Base-by-base conservation (phyloP, 78 protist species). In the Dictyostelium intermedium region DNA sequence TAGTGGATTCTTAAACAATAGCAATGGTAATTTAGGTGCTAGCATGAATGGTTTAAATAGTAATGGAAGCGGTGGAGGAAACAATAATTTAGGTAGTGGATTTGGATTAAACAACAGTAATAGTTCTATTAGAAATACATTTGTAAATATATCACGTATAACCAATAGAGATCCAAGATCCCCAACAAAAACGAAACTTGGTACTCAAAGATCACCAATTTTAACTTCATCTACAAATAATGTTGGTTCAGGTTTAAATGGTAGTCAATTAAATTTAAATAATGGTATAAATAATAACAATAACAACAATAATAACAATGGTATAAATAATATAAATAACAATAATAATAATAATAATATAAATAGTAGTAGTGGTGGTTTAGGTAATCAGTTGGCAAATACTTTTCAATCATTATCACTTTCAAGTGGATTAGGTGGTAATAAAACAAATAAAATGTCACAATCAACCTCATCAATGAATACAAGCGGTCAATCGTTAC, bases 81-180 rank as follows among this genome's bases (percentile, higher is more conserved):
- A 79, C 23, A 79, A 39, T 47, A 79, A 63, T 39, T 37, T 20
- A 18, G 60, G 60, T 34, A n/a, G 35, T 2, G 56, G 56, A 14
- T 14, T 14, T 39, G 32, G 69, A 25, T 77, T 77, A 41, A 77
- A 77, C 41, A 77, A 34, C 16, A 77, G 82, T 66, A 82, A 84
- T 13, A 50, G 66, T 10, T 70, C 82, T 16, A 37, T 78, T 63
- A 74, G 72, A n/a, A 91, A 77, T 43, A 91, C 86, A n/a, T 50
- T 91, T 91, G 92, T 84, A 35, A 82, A 82, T 82, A 89, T 89
- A n/a, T 82, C 93, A 23, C 82, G 95, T 53, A 83, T 91, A 37
- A 91, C 92, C 30, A 84, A 83, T 37, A 79, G 73, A 39, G 95
- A 84, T 37, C 85, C 85, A 66, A 50, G 95, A 37, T 83, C 92